phyloP scores from a whole-genome alignment of 371 early-diverging fungal species.

The Mortierella sp. region DNA sequence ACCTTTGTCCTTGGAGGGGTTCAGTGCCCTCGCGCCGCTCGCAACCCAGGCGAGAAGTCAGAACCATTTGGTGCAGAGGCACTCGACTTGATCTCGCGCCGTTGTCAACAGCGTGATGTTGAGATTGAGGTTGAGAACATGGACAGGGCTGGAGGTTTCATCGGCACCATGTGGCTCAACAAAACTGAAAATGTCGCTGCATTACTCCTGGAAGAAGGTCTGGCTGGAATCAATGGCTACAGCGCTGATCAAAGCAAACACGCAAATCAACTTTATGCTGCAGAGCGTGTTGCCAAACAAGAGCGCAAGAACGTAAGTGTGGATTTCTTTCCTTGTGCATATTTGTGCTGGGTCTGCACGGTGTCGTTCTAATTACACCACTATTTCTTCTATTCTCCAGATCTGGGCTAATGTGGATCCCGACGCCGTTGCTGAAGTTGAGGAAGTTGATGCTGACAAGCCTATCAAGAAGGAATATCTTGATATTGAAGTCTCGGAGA shows the following conservation, averaged over 20 bases:
- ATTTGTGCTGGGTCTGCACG: background rate
- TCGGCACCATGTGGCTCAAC: conserved; percentile 82
- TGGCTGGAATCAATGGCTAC: conserved; percentile 85
- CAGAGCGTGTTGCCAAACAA: conserved; percentile 82
- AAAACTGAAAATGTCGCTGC: conserved; percentile 73
- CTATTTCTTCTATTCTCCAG: conserved; percentile 15
- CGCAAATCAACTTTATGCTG: conserved; percentile 75
- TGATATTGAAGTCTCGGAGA: conserved; percentile 88
- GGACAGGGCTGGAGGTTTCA: conserved; percentile 93
- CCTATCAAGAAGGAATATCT: conserved; percentile 77
- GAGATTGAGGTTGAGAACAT: conserved; percentile 86
- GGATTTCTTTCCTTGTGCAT: background rate
- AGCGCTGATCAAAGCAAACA: conserved; percentile 85
- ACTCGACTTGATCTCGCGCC: conserved; percentile 69
- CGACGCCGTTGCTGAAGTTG: conserved; percentile 50
- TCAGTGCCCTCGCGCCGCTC: conserved; percentile 79
- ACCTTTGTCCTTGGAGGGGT: conserved; percentile 85
- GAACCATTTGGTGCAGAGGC: conserved; percentile 94
- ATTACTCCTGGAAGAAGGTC: conserved; percentile 78
- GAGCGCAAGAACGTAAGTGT: conserved; percentile 68
- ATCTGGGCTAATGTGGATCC: conserved; percentile 49
- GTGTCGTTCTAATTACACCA: background rate
- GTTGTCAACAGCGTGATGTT: conserved; percentile 89
- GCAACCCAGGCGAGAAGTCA: conserved; percentile 71
- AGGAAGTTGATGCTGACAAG: conserved; percentile 48